A percentile compares a stretch with the other conserved stretches of the same genome.
phyloP scores from a whole-genome alignment of 176 grass and related monocot species.

The Musa beccarii region DNA sequence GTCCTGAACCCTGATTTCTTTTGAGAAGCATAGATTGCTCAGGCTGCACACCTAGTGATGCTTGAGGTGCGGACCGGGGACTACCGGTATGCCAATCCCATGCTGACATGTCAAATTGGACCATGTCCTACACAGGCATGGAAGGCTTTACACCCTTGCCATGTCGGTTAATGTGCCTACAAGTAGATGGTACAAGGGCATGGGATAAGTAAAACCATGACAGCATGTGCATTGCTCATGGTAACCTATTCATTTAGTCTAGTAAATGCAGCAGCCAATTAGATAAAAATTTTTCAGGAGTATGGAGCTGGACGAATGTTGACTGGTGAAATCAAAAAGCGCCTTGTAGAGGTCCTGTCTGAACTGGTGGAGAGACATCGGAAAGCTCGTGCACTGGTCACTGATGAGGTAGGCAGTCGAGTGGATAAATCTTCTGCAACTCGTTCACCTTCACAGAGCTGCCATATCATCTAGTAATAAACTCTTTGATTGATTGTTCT shows the following conservation, averaged over 20 bases:
- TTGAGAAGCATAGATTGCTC: not conserved
- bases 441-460: too few species aligned
- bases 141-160: too few species aligned
- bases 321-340: slow-evolving; percentile 71
- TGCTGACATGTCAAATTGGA: too few species aligned
- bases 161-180: not conserved
- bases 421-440: not conserved
- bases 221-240: not conserved
- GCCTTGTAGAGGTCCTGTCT: slow-evolving; percentile 42
- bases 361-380: slow-evolving; percentile 69
- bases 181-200: not conserved
- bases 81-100: too few species aligned
- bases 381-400: slow-evolving; percentile 54
- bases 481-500: not conserved
- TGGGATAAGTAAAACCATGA: not conserved
- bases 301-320: slow-evolving; percentile 81
- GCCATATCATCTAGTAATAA: not conserved
- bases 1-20: not conserved
- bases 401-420: slow-evolving; percentile 50
- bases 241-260: not conserved
- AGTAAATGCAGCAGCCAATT: not conserved
- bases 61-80: too few species aligned
- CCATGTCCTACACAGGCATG: too few species aligned
- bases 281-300: slow-evolving; percentile 30
- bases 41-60: too few species aligned